Conservation (phyloP, 306 rosid genomes). For the Ormosia emarginata region DNA sequence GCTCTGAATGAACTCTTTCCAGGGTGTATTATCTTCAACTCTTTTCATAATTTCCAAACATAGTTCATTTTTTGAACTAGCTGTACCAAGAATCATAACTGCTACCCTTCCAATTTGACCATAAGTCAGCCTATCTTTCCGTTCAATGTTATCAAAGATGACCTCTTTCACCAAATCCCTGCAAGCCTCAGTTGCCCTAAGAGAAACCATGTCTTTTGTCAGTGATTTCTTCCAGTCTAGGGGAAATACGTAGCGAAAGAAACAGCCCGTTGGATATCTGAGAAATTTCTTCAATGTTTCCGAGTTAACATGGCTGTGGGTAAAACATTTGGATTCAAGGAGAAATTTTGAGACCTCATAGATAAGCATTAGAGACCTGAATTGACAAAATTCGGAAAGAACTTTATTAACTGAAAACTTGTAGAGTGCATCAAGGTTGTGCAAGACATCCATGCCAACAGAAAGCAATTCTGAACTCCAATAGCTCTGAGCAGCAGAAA, state of each 20-base stretch:
- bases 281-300: slow-evolving; percentile 12
- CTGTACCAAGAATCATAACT: slow-evolving; percentile 45
- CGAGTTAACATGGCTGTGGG: neutral
- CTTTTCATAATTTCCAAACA: neutral
- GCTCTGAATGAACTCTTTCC: slow-evolving; percentile 45
- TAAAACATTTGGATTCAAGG: slow-evolving; percentile 27
- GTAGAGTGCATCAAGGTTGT: slow-evolving; percentile 38
- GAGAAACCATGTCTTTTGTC: slow-evolving; percentile 34
- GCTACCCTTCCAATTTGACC: slow-evolving; percentile 53
- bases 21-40: slow-evolving; percentile 22
- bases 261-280: slow-evolving; percentile 20
- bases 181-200: slow-evolving; percentile 36
- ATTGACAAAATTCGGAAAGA: slow-evolving; percentile 11
- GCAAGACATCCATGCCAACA: slow-evolving; percentile 53
- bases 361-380: slow-evolving; percentile 39
- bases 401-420: slow-evolving; percentile 5
- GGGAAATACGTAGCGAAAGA: slow-evolving; percentile 28
- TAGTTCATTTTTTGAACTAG: slow-evolving; percentile 22
- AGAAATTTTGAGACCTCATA: slow-evolving; percentile 51
- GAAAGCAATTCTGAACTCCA: slow-evolving; percentile 55
- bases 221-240: slow-evolving; percentile 40
- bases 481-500: slow-evolving; percentile 36
- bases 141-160: slow-evolving; percentile 24
- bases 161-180: slow-evolving; percentile 22
- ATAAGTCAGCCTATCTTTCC: slow-evolving; percentile 15